A percentile compares a stretch with the other conserved stretches of the same genome.
Evolutionary conservation across 148 eudicot genomes (phyloP).

Genomic region (Chenopodium berlandieri): DNA sequence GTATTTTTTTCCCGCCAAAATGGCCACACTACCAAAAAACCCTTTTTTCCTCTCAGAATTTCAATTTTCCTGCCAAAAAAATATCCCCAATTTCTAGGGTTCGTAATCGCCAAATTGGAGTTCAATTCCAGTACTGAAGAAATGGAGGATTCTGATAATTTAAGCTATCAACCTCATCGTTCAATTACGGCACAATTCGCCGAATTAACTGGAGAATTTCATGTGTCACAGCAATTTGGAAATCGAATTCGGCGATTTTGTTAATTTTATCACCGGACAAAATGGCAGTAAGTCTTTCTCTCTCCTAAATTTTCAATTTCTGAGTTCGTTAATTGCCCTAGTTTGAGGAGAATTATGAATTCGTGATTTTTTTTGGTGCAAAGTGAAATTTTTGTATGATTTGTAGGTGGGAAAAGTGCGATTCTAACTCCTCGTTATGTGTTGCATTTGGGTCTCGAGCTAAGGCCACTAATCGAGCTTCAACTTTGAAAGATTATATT

Average conservation of each 20-base stretch:
- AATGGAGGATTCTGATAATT: slow-evolving; percentile 10
- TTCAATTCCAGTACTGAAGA: background rate
- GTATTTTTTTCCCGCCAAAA: too few relatives aligned
- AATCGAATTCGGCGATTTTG: slow-evolving; percentile 64
- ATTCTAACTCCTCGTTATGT: slow-evolving; percentile 82
- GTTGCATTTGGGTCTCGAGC: slow-evolving; percentile 81
- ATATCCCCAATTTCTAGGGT: slow-evolving; percentile 3
- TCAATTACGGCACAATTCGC: slow-evolving; percentile 48
- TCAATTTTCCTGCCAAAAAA: too few relatives aligned
- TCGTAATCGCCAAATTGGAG: background rate
- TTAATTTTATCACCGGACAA: slow-evolving; percentile 95
- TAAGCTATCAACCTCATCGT: background rate
- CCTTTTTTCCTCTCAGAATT: too few relatives aligned
- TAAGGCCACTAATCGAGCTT: slow-evolving; percentile 39
- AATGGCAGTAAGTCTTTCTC: slow-evolving; percentile 70
- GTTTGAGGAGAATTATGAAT: background rate
- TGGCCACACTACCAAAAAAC: too few relatives aligned
- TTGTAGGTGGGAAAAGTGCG: slow-evolving; percentile 93
- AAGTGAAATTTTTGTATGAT: slow-evolving; percentile 15
- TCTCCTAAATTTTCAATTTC: background rate
- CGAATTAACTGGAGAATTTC: slow-evolving; percentile 85
- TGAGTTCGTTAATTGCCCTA: slow-evolving; percentile 5
- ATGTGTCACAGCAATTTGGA: slow-evolving; percentile 87
- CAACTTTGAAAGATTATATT: slow-evolving; percentile 77
- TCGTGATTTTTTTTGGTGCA: background rate